Evolutionary conservation across 83 land plant genomes (phyloP).

Genomic region (Diphasiastrum complanatum): DNA sequence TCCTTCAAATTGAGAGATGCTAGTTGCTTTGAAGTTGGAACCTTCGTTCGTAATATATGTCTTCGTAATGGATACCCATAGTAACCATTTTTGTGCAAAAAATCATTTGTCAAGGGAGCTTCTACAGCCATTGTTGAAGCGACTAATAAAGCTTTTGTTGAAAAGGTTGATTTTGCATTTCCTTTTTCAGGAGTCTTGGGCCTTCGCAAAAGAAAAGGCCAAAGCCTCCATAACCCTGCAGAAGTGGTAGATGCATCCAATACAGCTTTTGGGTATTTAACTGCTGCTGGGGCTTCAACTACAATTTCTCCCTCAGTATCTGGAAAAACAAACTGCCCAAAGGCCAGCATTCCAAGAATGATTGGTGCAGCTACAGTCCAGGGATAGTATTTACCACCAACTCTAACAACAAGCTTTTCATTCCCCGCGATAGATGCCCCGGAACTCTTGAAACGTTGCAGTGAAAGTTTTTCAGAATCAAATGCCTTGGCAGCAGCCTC

Average conservation of each 20-base stretch:
- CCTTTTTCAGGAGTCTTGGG: constrained; percentile 20
- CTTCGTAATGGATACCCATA: constrained; percentile 29
- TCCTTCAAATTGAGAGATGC: constrained; percentile 78
- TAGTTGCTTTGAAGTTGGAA: constrained; percentile 80
- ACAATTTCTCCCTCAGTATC: neutral
- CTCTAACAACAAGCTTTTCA: constrained; percentile 5
- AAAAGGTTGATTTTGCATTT: constrained; percentile 4
- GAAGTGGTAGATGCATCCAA: too few species aligned
- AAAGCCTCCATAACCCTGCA: constrained; percentile 73
- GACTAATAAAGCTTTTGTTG: constrained; percentile 23
- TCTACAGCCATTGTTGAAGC: constrained; percentile 23
- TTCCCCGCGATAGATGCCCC: neutral
- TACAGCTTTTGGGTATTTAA: too few species aligned
- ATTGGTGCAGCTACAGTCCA: neutral
- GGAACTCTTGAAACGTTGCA: neutral
- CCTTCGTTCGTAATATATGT: constrained; percentile 34
- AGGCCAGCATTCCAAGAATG: constrained; percentile 2
- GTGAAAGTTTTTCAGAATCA: neutral
- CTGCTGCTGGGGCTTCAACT: neutral
- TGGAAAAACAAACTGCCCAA: constrained; percentile 3
- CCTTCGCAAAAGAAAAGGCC: constrained; percentile 61
- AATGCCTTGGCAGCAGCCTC: constrained; percentile 10
- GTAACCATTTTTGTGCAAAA: constrained; percentile 15
- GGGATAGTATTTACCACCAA: constrained; percentile 6
- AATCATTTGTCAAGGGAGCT: constrained; percentile 16